These are phyloP conservation scores for Chlamydomonas sp. DNA, from an alignment of 139 green algal species.

Conservation along the genomic window DNA sequence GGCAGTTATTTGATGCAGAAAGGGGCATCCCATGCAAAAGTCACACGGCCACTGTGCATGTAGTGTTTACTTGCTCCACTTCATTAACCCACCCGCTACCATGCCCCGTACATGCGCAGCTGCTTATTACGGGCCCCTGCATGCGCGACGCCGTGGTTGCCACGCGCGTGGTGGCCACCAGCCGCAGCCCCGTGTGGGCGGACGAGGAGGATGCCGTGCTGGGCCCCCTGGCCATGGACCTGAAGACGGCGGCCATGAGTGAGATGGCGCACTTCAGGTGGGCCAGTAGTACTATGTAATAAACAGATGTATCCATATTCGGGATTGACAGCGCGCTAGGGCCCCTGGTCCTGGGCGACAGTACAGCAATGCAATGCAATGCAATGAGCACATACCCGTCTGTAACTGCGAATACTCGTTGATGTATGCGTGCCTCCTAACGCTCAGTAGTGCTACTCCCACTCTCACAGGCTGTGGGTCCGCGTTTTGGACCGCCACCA, in stretches of 20 bases:
- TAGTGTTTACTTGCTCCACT: neutral
- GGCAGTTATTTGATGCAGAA: too few species aligned
- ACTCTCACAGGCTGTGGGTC: conserved; percentile 4
- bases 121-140: conserved; percentile 9
- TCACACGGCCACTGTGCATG: neutral
- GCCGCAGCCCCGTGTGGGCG: neutral
- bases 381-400: too few species aligned
- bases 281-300: too few species aligned
- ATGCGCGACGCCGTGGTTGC: neutral
- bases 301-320: neutral
- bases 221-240: conserved; percentile 10
- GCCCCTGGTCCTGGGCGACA: too few species aligned
- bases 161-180: neutral
- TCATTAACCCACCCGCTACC: neutral
- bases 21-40: too few species aligned
- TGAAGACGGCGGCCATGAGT: conserved; percentile 4
- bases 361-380: too few species aligned
- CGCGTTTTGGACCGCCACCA: neutral
- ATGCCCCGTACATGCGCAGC: neutral
- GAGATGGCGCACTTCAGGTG: conserved; percentile 30
- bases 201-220: neutral
- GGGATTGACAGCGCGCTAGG: neutral
- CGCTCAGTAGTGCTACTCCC: neutral
- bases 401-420: too few species aligned
- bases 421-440: too few species aligned